Evolutionary conservation across 768 basidiomycete genomes (phyloP).

Genomic region (Auricularia sp.): DNA sequence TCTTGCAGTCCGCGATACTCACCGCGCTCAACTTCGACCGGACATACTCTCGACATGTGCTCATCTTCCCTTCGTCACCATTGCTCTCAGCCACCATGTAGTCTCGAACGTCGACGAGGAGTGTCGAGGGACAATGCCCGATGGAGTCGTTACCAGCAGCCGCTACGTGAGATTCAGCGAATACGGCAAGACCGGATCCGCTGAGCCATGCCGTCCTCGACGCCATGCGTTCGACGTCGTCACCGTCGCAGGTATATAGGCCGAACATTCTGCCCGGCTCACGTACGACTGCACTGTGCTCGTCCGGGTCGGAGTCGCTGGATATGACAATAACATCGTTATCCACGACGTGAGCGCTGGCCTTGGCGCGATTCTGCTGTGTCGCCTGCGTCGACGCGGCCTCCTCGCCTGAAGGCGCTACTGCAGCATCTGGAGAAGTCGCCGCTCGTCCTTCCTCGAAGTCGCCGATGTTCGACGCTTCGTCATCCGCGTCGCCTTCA

Average conservation of each 20-base stretch:
- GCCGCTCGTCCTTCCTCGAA: too few relatives aligned
- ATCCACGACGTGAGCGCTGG: too few relatives aligned
- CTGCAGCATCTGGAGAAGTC: too few relatives aligned
- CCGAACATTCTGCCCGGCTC: not conserved
- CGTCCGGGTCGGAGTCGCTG: not conserved
- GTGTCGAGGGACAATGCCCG: not conserved
- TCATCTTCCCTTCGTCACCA: not conserved
- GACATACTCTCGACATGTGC: not conserved
- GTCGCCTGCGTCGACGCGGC: too few relatives aligned
- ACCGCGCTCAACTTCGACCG: not conserved
- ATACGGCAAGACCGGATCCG: not conserved
- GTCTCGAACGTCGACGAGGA: not conserved
- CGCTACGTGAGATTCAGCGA: not conserved
- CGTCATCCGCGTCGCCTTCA: too few relatives aligned
- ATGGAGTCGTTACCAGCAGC: not conserved
- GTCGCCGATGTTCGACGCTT: too few relatives aligned
- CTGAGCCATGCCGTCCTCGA: not conserved
- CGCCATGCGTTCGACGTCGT: not conserved
- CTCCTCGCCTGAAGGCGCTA: too few relatives aligned
- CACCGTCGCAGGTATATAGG: not conserved
- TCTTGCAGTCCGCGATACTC: too few relatives aligned
- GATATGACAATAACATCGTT: not conserved
- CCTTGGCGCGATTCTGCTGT: too few relatives aligned
- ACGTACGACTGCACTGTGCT: not conserved
- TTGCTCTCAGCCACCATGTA: not conserved